phyloP scores from a whole-genome alignment of 2,329 filamentous ascomycete genomes.

The Penicillium janthinellum region DNA sequence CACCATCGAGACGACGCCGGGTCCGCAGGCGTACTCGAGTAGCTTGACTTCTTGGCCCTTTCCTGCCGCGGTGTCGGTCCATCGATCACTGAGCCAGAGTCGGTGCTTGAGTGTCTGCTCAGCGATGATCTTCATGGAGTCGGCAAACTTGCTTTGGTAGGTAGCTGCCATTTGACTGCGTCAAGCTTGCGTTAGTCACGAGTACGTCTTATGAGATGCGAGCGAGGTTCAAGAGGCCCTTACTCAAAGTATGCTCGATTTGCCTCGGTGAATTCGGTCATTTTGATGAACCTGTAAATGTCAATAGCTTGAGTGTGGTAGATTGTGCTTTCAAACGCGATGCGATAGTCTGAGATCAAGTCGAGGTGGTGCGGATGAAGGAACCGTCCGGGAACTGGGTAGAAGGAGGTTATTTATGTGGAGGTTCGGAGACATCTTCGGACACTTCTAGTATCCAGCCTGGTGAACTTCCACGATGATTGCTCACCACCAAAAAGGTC shows the following conservation, averaged over 20 bases:
- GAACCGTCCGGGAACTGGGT: background rate
- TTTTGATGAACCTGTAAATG: constrained; percentile 11
- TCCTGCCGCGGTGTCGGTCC: constrained; percentile 40
- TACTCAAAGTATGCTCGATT: constrained; percentile 48
- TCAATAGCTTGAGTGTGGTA: background rate
- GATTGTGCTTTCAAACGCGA: background rate
- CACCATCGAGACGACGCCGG: constrained; percentile 66
- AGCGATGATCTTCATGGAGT: constrained; percentile 57
- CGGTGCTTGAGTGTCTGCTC: constrained; percentile 56
- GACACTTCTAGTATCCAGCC: constrained; percentile 26
- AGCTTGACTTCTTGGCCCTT: constrained; percentile 50
- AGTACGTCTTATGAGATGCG: too few relatives aligned
- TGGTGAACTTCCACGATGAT: background rate
- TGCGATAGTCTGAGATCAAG: background rate
- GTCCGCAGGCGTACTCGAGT: constrained; percentile 77
- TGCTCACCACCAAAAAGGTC: background rate
- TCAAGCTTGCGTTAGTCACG: background rate
- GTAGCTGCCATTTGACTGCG: constrained; percentile 54
- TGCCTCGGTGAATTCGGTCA: constrained; percentile 39
- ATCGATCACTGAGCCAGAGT: constrained; percentile 65
- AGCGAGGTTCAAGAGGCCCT: constrained; percentile 17
- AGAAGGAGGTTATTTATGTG: constrained; percentile 8
- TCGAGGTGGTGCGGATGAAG: background rate
- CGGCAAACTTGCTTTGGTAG: constrained; percentile 61
- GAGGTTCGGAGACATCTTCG: constrained; percentile 36